Conservation (phyloP, 371 early-diverging fungal genomes). For the Blastocladiella emersonii region DNA sequence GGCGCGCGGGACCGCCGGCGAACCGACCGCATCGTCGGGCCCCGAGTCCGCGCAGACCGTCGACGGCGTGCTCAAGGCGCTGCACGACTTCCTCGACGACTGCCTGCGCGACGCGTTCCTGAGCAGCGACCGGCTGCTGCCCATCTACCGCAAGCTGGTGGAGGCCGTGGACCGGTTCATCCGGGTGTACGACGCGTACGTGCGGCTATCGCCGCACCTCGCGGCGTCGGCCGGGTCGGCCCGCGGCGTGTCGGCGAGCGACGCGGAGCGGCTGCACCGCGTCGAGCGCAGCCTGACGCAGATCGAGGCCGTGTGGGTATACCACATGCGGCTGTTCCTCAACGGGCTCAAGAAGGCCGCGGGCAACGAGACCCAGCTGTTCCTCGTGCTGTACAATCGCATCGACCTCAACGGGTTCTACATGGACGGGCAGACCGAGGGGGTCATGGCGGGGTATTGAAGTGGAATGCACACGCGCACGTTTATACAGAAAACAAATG, state of each 20-base stretch:
- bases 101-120: constrained; percentile 84
- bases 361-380: constrained; percentile 53
- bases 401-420: constrained; percentile 58
- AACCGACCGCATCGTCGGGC: too few species aligned
- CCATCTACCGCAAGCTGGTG: constrained; percentile 26
- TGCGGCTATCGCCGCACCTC: constrained; percentile 24
- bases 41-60: too few species aligned
- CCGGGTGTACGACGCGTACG: constrained; percentile 19
- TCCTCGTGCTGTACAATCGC: constrained; percentile 57
- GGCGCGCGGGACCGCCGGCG: too few species aligned
- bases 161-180: neutral
- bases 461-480: too few species aligned
- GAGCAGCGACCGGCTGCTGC: constrained; percentile 59
- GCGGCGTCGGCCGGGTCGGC: constrained; percentile 11
- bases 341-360: constrained; percentile 62
- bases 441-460: too few species aligned
- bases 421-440: constrained; percentile 4
- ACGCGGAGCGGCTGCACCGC: constrained; percentile 16
- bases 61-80: constrained; percentile 66
- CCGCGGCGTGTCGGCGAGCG: too few species aligned
- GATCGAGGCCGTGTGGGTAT: constrained; percentile 45
- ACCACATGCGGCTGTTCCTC: constrained; percentile 53
- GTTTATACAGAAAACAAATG: too few species aligned
- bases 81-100: constrained; percentile 68
- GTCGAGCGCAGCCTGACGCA: constrained; percentile 25